These are phyloP conservation scores for Avena atlantica DNA, from an alignment of 176 grass and related monocot genomes.

Conservation along the genomic window DNA sequence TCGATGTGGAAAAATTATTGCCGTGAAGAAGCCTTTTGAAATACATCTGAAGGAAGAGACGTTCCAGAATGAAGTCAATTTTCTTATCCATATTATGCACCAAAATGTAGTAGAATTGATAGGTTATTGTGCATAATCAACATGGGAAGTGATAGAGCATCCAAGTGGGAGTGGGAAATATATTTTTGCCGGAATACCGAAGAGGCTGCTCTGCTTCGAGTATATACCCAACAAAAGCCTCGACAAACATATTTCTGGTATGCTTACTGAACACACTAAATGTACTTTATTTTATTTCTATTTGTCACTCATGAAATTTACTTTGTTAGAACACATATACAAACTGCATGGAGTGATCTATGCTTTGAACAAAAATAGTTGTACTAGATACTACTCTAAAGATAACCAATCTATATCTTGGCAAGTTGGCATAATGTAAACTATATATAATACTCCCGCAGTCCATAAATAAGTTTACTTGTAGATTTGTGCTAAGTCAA, in stretches of 20 bases:
- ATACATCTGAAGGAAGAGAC: not conserved
- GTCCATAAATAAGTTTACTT: too few species aligned
- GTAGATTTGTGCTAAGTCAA: too few species aligned
- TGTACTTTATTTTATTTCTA: not conserved
- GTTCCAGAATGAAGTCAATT: not conserved
- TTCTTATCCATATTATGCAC: not conserved
- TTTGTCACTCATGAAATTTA: not conserved
- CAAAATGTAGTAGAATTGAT: not conserved
- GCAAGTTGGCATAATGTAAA: too few species aligned
- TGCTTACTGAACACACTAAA: not conserved
- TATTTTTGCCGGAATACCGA: not conserved
- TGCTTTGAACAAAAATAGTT: not conserved
- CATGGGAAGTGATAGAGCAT: not conserved
- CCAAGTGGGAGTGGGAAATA: not conserved
- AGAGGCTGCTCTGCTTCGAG: slow-evolving; percentile 6
- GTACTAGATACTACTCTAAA: not conserved
- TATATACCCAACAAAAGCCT: not conserved
- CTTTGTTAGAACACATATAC: not conserved
- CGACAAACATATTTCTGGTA: not conserved
- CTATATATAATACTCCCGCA: too few species aligned
- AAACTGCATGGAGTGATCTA: not conserved
- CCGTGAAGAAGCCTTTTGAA: not conserved
- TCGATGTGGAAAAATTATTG: not conserved
- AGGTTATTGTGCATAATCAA: not conserved
- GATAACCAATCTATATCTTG: not conserved